A percentile compares a stretch with the other conserved stretches of the same genome.
Conservation (phyloP, 129 eudicot species). For the Helianthus tuberosus region DNA sequence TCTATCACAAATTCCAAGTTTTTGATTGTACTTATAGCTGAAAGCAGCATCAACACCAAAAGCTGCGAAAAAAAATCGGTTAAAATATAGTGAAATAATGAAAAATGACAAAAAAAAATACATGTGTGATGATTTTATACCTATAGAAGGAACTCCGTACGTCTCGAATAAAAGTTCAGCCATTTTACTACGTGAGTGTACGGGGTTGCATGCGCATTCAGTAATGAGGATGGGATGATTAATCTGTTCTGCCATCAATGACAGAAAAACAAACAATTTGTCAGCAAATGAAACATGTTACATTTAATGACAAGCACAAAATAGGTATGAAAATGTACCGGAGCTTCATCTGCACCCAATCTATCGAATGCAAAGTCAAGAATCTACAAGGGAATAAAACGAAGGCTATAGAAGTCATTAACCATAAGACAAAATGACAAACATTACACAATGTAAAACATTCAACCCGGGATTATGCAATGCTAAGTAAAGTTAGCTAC, state of each 20-base stretch:
- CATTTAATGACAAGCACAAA: background rate
- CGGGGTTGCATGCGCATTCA: slow-evolving; percentile 95
- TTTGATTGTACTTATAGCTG: slow-evolving; percentile 81
- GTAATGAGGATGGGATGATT: slow-evolving; percentile 95
- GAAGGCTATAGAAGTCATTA: slow-evolving; percentile 7
- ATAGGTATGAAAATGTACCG: slow-evolving; percentile 52
- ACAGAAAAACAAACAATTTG: slow-evolving; percentile 13
- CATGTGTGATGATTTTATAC: slow-evolving; percentile 38
- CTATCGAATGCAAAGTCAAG: slow-evolving; percentile 98
- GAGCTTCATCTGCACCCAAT: slow-evolving; percentile 79
- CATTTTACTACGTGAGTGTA: slow-evolving; percentile 94
- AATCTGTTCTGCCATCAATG: slow-evolving; percentile 78
- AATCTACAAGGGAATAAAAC: slow-evolving; percentile 53
- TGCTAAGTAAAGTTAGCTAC: slow-evolving; percentile 9
- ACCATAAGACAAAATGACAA: slow-evolving; percentile 7
- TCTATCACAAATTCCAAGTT: slow-evolving; percentile 65
- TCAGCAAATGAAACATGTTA: slow-evolving; percentile 22
- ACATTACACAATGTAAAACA: background rate
- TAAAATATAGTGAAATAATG: background rate
- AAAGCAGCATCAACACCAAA: slow-evolving; percentile 96
- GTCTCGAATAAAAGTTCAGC: slow-evolving; percentile 94
- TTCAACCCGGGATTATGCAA: background rate
- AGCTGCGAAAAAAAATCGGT: slow-evolving; percentile 47
- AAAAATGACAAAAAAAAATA: slow-evolving; percentile 4
- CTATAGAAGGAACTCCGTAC: slow-evolving; percentile 98